A percentile compares a stretch with the other conserved stretches of the same genome.
Conservation (phyloP, 768 basidiomycete species). For the Auricularia heimuer region DNA sequence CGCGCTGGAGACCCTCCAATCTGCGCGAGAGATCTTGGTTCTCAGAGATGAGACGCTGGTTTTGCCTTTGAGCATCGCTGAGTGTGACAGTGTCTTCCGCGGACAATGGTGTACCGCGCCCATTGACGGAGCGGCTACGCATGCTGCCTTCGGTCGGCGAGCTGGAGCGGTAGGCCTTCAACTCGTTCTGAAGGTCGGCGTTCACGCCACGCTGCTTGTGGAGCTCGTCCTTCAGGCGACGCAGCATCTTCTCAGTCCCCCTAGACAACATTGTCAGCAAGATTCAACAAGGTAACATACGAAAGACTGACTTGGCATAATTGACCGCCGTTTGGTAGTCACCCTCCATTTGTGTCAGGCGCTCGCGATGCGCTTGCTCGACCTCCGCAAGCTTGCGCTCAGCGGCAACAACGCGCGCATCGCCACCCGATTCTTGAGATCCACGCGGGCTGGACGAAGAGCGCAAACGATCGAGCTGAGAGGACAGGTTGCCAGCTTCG, state of each 20-base stretch:
- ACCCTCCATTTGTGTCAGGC: constrained; percentile 82
- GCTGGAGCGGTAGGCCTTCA: constrained; percentile 59
- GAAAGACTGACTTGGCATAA: constrained; percentile 73
- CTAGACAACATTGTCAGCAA: constrained; percentile 28
- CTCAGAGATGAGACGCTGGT: constrained; percentile 58
- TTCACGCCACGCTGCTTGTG: constrained; percentile 83
- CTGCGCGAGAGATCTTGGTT: constrained; percentile 69
- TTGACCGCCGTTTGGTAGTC: constrained; percentile 96
- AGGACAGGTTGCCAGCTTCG: constrained; percentile 52
- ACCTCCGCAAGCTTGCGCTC: constrained; percentile 73
- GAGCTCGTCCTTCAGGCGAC: constrained; percentile 91
- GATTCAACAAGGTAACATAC: constrained; percentile 9
- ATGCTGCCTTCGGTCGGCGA: constrained; percentile 43
- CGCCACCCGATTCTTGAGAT: constrained; percentile 19
- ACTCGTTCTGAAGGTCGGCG: constrained; percentile 69
- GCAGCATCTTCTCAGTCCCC: constrained; percentile 97
- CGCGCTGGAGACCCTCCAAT: constrained; percentile 64
- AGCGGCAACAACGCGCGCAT: constrained; percentile 48
- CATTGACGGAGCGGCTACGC: constrained; percentile 47
- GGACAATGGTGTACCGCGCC: constrained; percentile 66
- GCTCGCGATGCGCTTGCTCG: constrained; percentile 65
- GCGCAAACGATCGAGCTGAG: constrained; percentile 57
- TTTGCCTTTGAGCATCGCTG: constrained; percentile 68
- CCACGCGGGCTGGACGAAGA: constrained; percentile 43
- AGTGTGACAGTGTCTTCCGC: constrained; percentile 61